Conservation (phyloP, 2,329 filamentous ascomycete genomes). For the Chrysosporium keratinophilum region DNA sequence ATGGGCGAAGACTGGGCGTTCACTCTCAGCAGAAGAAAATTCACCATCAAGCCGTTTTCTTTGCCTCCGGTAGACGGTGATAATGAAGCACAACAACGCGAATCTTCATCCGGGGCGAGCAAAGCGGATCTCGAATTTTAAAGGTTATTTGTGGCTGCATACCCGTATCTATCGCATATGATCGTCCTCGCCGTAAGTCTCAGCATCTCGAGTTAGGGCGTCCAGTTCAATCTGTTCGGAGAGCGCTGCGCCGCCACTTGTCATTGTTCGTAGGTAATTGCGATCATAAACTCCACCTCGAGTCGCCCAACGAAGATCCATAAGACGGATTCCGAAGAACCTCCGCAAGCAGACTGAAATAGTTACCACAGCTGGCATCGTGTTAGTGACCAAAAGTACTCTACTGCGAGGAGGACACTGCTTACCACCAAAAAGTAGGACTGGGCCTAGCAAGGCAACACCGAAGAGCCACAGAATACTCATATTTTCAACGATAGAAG, state of each 20-base stretch:
- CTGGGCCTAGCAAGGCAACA: not conserved
- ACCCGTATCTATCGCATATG: slow-evolving; percentile 3
- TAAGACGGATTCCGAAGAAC: slow-evolving; percentile 40
- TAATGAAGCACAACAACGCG: slow-evolving; percentile 48
- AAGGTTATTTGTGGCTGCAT: not conserved
- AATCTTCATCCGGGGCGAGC: slow-evolving; percentile 19
- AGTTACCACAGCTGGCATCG: slow-evolving; percentile 38
- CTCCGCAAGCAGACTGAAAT: slow-evolving; percentile 48
- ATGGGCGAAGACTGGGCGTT: slow-evolving; percentile 83
- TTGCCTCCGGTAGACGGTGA: slow-evolving; percentile 78
- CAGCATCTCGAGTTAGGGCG: slow-evolving; percentile 44
- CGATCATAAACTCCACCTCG: slow-evolving; percentile 43
- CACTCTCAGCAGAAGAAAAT: slow-evolving; percentile 68
- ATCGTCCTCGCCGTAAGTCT: slow-evolving; percentile 17
- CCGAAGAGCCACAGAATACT: slow-evolving; percentile 8
- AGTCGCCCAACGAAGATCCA: slow-evolving; percentile 36
- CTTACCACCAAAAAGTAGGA: slow-evolving; percentile 11
- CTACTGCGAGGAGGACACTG: not conserved
- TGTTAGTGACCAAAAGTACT: slow-evolving; percentile 18
- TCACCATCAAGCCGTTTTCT: slow-evolving; percentile 80
- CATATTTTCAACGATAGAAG: not conserved
- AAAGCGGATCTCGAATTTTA: slow-evolving; percentile 62
- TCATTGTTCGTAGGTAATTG: slow-evolving; percentile 47
- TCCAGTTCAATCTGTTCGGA: slow-evolving; percentile 56
- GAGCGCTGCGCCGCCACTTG: slow-evolving; percentile 43